These are phyloP conservation scores for Ustilago bromivora DNA, from an alignment of 1,284 basidiomycete genomes.

Conservation along the genomic window DNA sequence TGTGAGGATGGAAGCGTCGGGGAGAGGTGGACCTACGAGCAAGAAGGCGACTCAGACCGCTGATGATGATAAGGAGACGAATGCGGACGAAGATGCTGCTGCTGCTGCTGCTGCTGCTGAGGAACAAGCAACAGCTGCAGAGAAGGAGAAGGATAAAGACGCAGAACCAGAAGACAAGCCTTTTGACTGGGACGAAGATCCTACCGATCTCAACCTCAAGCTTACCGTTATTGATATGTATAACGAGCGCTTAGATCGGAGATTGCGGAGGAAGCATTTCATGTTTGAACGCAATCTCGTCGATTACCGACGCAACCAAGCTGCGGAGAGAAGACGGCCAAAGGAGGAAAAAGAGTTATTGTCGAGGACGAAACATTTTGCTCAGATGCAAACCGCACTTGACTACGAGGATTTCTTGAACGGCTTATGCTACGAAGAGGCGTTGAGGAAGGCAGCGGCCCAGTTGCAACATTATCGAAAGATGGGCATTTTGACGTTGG, in stretches of 20 bases:
- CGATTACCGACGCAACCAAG: slow-evolving; percentile 88
- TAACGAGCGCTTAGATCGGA: slow-evolving; percentile 88
- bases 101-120: slow-evolving; percentile 2
- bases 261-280: slow-evolving; percentile 86
- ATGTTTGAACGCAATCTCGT: slow-evolving; percentile 92
- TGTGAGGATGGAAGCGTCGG: slow-evolving; percentile 72
- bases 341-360: slow-evolving; percentile 93
- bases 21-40: slow-evolving; percentile 73
- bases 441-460: slow-evolving; percentile 57
- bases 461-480: slow-evolving; percentile 67
- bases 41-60: slow-evolving; percentile 55
- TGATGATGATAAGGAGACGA: slow-evolving; percentile 48
- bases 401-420: slow-evolving; percentile 91
- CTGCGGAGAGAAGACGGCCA: slow-evolving; percentile 86
- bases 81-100: slow-evolving; percentile 28
- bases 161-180: slow-evolving; percentile 61
- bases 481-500: slow-evolving; percentile 64
- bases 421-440: slow-evolving; percentile 77
- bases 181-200: slow-evolving; percentile 78
- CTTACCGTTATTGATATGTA: slow-evolving; percentile 91
- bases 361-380: slow-evolving; percentile 89
- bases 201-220: slow-evolving; percentile 87
- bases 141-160: slow-evolving; percentile 56
- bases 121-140: slow-evolving; percentile 42
- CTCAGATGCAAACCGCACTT: slow-evolving; percentile 88